Evolutionary conservation across 768 basidiomycete species (phyloP).

Genomic region (Dioszegia hungarica): DNA sequence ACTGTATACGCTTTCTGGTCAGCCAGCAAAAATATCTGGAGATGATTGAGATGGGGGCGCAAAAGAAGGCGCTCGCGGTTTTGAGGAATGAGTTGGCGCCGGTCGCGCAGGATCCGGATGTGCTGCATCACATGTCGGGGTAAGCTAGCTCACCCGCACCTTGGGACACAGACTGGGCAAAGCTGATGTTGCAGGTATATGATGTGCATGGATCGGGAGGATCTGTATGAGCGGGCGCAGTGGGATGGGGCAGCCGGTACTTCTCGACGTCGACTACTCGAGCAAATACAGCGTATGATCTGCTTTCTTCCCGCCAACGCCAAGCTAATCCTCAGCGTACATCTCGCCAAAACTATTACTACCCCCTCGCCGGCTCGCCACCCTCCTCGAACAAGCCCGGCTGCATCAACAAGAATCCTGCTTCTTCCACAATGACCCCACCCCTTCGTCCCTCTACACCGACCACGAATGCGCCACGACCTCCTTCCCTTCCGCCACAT

Average conservation of each 20-base stretch:
- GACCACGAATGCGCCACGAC: slow-evolving; percentile 79
- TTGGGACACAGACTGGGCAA: neutral
- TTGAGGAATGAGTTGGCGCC: slow-evolving; percentile 85
- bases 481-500: slow-evolving; percentile 76
- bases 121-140: slow-evolving; percentile 85
- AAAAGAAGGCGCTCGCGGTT: slow-evolving; percentile 74
- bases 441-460: slow-evolving; percentile 72
- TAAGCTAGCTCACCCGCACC: no score
- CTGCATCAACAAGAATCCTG: slow-evolving; percentile 73
- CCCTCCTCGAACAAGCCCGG: slow-evolving; percentile 79
- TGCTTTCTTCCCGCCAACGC: neutral
- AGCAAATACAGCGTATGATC: slow-evolving; percentile 69
- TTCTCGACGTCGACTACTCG: slow-evolving; percentile 71
- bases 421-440: slow-evolving; percentile 68
- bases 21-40: slow-evolving; percentile 96
- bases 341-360: slow-evolving; percentile 91
- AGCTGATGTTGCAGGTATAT: slow-evolving; percentile 61
- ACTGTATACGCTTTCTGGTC: slow-evolving; percentile 83
- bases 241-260: slow-evolving; percentile 86
- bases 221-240: slow-evolving; percentile 69
- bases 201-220: slow-evolving; percentile 83
- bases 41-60: slow-evolving; percentile 72
- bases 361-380: slow-evolving; percentile 77
- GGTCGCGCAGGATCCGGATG: slow-evolving; percentile 69
- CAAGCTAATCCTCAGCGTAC: slow-evolving; percentile 58